Base-by-base conservation (phyloP, 805 yeast genomes). In the Kregervanrija fluxuum region DNA sequence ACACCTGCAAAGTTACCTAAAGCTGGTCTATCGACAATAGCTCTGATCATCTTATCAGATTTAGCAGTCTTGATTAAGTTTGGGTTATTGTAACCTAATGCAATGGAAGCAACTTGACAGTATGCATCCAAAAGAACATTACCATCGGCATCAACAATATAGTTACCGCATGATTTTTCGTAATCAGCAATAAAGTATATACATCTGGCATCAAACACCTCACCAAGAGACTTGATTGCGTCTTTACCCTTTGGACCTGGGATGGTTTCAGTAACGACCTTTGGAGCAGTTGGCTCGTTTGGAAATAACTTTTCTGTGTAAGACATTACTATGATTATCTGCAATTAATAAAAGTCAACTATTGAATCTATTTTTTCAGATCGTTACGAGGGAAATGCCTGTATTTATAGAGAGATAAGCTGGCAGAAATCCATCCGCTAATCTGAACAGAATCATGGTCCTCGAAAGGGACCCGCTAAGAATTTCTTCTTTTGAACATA, bases 61-160 rank as follows among this genome's bases (percentile, higher is more conserved):
- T 71, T 72, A 41, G 93, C 91, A 42, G 78, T 78, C 65, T 79
- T 76, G 42, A 75, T 69, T 52, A 85, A 70, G 36, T 76, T 82
- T 15, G 95, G 95, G 70, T 85, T 82, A 71, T 86, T 85, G 77
- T 85, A 85, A 40, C 95, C 95, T 48, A 85, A 72, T 13, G 93
- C 82, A 53, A 85, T 85, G 11, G 95, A 85, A 11, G 95, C 86
- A 55, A 85, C 84, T 69, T 85, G 95, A 38, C 87, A 84, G 60
- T 85, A 86, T 35, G 80, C 79, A 61, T 86, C 95, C 56, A 86
- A 75, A 58, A 73, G 69, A 33, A 67, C 60, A 71, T 87, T 86
- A 39, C 95, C 95, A 57, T 86, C 95, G 31, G 73, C 84, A 57
- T 86, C 95, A 42, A 73, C 82, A 40, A 86, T 73, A 68, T 85